Conservation (phyloP, 2,329 filamentous ascomycete genomes). For the Trichoderma afroharzianum region DNA sequence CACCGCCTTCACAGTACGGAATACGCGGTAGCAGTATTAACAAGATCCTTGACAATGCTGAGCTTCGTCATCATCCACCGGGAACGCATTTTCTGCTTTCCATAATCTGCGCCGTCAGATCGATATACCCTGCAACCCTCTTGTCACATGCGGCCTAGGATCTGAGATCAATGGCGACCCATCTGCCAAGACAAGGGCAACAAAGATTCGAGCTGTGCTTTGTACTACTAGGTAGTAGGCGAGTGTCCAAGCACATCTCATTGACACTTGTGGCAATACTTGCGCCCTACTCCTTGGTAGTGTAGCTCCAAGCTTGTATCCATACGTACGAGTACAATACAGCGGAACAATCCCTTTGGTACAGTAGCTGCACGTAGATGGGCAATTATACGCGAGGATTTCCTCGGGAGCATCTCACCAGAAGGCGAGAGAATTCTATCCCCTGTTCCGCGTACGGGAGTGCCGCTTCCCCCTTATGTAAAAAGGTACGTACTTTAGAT, state of each 20-base stretch:
- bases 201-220: not conserved
- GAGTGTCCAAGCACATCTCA: not conserved
- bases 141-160: conserved; percentile 2
- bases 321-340: not conserved
- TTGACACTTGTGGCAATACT: not conserved
- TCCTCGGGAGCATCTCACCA: not conserved
- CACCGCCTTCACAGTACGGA: not conserved
- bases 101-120: not conserved
- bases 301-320: not conserved
- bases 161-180: conserved; percentile 1
- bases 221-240: too few species aligned
- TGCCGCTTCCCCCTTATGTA: not conserved
- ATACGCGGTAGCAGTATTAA: not conserved
- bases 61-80: not conserved
- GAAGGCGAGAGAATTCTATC: not conserved
- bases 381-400: not conserved
- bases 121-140: not conserved
- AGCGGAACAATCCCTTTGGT: not conserved
- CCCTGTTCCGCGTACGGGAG: not conserved
- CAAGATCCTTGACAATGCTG: not conserved
- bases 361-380: not conserved
- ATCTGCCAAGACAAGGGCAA: not conserved
- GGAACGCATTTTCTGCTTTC: not conserved
- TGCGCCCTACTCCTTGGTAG: not conserved
- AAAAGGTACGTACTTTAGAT: not conserved